These are phyloP conservation scores for Limonium bicolor DNA, from an alignment of 148 eudicot species.

Conservation along the genomic window DNA sequence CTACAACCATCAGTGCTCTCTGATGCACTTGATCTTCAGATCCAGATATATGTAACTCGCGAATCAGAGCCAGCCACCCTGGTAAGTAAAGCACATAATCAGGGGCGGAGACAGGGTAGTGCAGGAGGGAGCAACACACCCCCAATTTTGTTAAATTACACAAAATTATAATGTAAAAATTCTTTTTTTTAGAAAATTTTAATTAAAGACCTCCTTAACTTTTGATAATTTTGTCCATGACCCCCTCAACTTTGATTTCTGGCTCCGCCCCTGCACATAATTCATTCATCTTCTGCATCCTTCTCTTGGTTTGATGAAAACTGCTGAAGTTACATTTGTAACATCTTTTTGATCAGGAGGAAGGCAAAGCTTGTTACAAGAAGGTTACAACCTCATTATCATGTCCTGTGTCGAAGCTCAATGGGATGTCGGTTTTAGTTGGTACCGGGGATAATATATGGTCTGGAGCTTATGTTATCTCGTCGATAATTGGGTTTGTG, in stretches of 20 bases:
- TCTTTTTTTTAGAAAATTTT: too few species aligned
- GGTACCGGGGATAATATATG: slow-evolving; percentile 75
- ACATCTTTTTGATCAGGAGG: slow-evolving; percentile 48
- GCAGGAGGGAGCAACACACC: too few species aligned
- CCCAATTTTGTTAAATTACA: too few species aligned
- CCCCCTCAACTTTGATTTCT: too few species aligned
- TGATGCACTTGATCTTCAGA: slow-evolving; percentile 44
- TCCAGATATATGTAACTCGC: slow-evolving; percentile 70
- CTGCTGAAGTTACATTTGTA: too few species aligned
- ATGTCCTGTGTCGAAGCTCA: slow-evolving; percentile 15
- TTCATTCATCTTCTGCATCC: not conserved
- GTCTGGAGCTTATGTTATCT: slow-evolving; percentile 49
- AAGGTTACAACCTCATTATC: slow-evolving; percentile 15
- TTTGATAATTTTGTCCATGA: too few species aligned
- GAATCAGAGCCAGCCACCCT: slow-evolving; percentile 40
- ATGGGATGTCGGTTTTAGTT: slow-evolving; percentile 50
- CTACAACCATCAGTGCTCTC: slow-evolving; percentile 39
- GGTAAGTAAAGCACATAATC: slow-evolving; percentile 20
- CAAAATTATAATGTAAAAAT: too few species aligned
- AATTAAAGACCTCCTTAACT: too few species aligned
- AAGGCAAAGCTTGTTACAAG: slow-evolving; percentile 30
- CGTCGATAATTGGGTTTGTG: slow-evolving; percentile 51
- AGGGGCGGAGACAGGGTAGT: too few species aligned
- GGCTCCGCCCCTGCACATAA: too few species aligned
- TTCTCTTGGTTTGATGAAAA: not conserved